phyloP scores from a whole-genome alignment of 768 basidiomycete genomes.

The Auriscalpium vulgare region DNA sequence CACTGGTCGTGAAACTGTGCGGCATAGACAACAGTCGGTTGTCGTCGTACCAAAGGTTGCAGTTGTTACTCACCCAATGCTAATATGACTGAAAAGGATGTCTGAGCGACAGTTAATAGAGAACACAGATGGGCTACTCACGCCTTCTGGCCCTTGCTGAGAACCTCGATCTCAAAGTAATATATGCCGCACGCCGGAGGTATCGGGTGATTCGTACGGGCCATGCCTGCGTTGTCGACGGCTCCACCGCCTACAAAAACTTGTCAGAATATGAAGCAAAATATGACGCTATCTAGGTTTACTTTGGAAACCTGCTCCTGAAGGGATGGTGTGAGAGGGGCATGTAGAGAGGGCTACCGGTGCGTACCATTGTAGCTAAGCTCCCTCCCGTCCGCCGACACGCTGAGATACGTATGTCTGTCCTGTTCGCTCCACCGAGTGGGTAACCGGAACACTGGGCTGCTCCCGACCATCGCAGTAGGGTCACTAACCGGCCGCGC shows the following conservation, averaged over 20 bases:
- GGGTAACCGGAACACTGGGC: constrained; percentile 47
- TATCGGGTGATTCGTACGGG: constrained; percentile 68
- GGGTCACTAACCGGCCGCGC: constrained; percentile 12
- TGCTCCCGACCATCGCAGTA: constrained; percentile 13
- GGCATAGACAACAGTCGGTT: constrained; percentile 1
- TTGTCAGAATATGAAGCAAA: constrained; percentile 4
- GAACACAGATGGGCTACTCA: constrained; percentile 26
- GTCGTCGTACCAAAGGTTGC: neutral
- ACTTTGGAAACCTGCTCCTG: constrained; percentile 8
- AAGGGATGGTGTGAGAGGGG: neutral
- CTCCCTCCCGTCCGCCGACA: constrained; percentile 68
- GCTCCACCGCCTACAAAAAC: constrained; percentile 6
- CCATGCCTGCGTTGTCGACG: constrained; percentile 52
- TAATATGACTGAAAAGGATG: constrained; percentile 50
- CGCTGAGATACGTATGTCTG: constrained; percentile 47
- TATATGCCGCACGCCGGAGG: constrained; percentile 86
- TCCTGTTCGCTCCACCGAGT: constrained; percentile 74
- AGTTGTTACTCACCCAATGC: constrained; percentile 56
- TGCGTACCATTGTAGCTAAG: constrained; percentile 58
- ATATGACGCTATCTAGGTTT: neutral
- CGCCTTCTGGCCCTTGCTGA: constrained; percentile 79
- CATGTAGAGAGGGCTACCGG: neutral
- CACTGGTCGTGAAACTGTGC: constrained; percentile 55
- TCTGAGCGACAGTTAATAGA: constrained; percentile 13
- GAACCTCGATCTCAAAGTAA: constrained; percentile 87